Evolutionary conservation across 2,329 filamentous ascomycete species (phyloP).

Genomic region (Neofusicoccum sp.): DNA sequence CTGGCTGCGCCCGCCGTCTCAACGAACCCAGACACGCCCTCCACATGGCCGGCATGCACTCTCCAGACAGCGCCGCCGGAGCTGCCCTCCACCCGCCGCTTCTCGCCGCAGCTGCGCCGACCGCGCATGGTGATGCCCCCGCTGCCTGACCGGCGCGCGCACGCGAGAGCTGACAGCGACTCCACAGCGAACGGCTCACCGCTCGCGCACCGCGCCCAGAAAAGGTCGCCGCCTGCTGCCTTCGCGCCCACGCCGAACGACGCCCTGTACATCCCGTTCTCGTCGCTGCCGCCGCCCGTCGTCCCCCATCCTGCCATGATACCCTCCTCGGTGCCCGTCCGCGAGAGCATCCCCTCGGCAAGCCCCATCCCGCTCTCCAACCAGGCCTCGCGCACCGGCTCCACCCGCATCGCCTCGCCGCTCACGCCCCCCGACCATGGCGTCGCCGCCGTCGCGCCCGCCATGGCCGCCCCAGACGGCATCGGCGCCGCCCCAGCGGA

Average conservation of each 20-base stretch:
- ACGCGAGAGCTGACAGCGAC: constrained; percentile 2
- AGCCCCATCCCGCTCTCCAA: constrained; percentile 18
- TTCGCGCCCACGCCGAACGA: constrained; percentile 20
- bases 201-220: neutral
- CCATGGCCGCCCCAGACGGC: neutral
- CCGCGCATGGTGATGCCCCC: constrained; percentile 5
- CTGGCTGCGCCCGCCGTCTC: neutral
- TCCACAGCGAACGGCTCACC: constrained; percentile 18
- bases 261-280: constrained; percentile 17
- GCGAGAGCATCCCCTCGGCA: constrained; percentile 19
- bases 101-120: neutral
- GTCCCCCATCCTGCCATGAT: constrained; percentile 10
- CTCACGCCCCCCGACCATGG: constrained; percentile 21
- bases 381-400: constrained; percentile 8
- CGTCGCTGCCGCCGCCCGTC: constrained; percentile 10
- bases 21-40: neutral
- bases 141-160: constrained; percentile 8
- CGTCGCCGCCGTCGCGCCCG: neutral
- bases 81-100: neutral
- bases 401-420: constrained; percentile 13
- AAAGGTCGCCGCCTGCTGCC: constrained; percentile 16
- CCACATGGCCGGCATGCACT: constrained; percentile 5
- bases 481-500: constrained; percentile 4
- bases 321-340: constrained; percentile 16
- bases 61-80: constrained; percentile 6